Evolutionary conservation across 257 asterid species (phyloP).

Genomic region (Lithospermum erythrorhizon): DNA sequence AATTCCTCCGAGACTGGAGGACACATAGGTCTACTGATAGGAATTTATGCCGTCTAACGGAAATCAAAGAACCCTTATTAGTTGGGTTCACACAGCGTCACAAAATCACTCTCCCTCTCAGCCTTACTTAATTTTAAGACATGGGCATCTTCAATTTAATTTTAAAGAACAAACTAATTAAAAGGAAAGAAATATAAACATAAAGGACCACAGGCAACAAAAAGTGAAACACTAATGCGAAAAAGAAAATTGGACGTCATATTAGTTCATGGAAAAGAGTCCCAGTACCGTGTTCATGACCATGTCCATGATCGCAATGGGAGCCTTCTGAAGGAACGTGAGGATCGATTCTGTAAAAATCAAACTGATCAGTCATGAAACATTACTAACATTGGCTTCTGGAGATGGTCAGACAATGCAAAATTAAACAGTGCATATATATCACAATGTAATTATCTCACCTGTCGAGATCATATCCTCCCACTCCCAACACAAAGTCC

Average conservation of each 20-base stretch:
- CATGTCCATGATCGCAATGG: slow-evolving; percentile 59
- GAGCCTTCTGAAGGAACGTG: slow-evolving; percentile 57
- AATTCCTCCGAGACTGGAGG: too few species aligned
- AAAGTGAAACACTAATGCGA: neutral
- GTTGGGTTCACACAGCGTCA: too few species aligned
- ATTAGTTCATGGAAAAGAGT: slow-evolving; percentile 4
- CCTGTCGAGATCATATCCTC: slow-evolving; percentile 99
- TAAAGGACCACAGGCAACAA: neutral
- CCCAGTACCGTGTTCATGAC: slow-evolving; percentile 45
- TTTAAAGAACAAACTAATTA: neutral
- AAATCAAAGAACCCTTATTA: too few species aligned
- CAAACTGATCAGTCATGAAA: slow-evolving; percentile 8
- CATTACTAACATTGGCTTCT: neutral
- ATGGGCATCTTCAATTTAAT: neutral
- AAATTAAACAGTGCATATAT: neutral
- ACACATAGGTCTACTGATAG: too few species aligned
- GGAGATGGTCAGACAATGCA: neutral
- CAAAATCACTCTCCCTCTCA: neutral
- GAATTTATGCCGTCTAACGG: too few species aligned
- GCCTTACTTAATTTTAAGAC: neutral
- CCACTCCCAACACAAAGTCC: slow-evolving; percentile 92
- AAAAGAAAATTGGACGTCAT: slow-evolving; percentile 1
- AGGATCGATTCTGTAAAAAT: slow-evolving; percentile 60
- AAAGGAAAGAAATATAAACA: neutral
- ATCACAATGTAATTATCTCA: slow-evolving; percentile 9